phyloP scores from a whole-genome alignment of 1,284 basidiomycete species.

The Apiotrichum sp. region DNA sequence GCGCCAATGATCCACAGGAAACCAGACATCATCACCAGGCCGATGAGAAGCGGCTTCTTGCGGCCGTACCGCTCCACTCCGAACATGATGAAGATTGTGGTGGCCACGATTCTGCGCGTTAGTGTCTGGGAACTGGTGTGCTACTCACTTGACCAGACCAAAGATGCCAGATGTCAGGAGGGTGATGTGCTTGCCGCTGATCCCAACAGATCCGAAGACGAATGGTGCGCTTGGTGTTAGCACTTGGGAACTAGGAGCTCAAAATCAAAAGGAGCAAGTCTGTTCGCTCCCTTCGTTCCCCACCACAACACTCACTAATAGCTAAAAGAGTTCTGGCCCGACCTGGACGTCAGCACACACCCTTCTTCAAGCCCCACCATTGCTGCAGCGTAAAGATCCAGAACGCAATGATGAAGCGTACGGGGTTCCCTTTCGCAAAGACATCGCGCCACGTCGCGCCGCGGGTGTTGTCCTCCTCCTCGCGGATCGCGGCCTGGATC shows the following conservation, averaged over 20 bases:
- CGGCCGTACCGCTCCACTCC: conserved; percentile 55
- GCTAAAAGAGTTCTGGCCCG: too few species aligned
- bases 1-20: conserved; percentile 64
- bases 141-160: conserved; percentile 51
- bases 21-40: conserved; percentile 57
- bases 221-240: conserved; percentile 53
- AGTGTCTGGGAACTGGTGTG: too few species aligned
- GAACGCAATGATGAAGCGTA: conserved; percentile 61
- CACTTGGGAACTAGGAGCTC: too few species aligned
- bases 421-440: conserved; percentile 65
- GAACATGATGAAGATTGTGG: conserved; percentile 58
- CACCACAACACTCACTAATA: too few species aligned
- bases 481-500: conserved; percentile 53
- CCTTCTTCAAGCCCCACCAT: conserved; percentile 58
- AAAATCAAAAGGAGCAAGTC: too few species aligned
- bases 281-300: too few species aligned
- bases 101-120: conserved; percentile 54
- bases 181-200: conserved; percentile 50
- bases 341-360: conserved; percentile 46
- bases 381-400: conserved; percentile 59
- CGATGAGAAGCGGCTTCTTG: conserved; percentile 20
- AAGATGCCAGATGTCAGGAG: conserved; percentile 77
- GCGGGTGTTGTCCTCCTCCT: conserved; percentile 44
- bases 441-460: conserved; percentile 53
- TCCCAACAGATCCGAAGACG: conserved; percentile 50